Evolutionary conservation across 2,329 filamentous ascomycete genomes (phyloP).

Genomic region (Colletotrichum phormii): DNA sequence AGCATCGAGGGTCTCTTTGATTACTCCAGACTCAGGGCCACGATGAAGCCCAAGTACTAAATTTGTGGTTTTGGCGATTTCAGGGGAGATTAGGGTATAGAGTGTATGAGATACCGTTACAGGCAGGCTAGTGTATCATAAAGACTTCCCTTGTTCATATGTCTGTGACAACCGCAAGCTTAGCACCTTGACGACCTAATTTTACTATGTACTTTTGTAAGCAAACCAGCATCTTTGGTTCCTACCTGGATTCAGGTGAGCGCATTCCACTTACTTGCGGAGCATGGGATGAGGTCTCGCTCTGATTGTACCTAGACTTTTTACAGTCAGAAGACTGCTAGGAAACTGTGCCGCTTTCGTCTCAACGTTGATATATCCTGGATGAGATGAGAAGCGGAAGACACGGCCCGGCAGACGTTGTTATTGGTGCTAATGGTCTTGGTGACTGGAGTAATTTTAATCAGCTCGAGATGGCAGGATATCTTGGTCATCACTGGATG

Average conservation of each 20-base stretch:
- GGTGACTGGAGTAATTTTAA: too few species aligned
- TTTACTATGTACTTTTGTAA: constrained; percentile 27
- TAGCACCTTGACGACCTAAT: constrained; percentile 34
- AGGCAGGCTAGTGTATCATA: constrained; percentile 67
- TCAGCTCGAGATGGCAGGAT: too few species aligned
- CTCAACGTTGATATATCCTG: too few species aligned
- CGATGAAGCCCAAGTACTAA: constrained; percentile 86
- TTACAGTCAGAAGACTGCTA: too few species aligned
- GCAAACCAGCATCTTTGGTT: not conserved
- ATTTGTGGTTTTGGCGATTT: constrained; percentile 39
- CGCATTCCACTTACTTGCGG: too few species aligned
- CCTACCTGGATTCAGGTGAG: not conserved
- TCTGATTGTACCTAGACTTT: too few species aligned
- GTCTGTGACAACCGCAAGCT: constrained; percentile 32
- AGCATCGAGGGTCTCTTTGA: constrained; percentile 88
- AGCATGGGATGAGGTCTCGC: not conserved
- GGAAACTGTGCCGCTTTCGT: too few species aligned
- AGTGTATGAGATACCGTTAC: constrained; percentile 67
- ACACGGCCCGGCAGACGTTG: too few species aligned
- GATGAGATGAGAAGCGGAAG: too few species aligned
- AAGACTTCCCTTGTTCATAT: constrained; percentile 46
- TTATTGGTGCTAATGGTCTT: too few species aligned
- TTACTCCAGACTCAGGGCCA: constrained; percentile 82
- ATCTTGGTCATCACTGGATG: too few species aligned
- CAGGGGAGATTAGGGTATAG: constrained; percentile 60